Evolutionary conservation across 2,329 filamentous ascomycete genomes (phyloP).

Genomic region (Cladosporium halotolerans): DNA sequence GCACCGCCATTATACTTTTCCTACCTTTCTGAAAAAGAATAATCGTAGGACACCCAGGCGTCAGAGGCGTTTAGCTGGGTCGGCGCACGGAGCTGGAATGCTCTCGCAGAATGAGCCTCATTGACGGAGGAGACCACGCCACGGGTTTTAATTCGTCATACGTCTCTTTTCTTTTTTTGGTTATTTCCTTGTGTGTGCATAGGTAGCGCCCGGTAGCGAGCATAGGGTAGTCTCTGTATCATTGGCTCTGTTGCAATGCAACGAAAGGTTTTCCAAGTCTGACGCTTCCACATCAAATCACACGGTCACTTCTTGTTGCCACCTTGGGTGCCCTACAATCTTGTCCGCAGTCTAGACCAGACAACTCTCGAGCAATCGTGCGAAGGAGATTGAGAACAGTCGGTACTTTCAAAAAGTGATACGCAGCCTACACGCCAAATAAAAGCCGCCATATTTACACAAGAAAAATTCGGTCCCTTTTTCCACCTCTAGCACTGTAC

Average conservation of each 20-base stretch:
- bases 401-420: conserved; percentile 1
- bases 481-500: conserved; percentile 7
- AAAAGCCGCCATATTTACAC: conserved; percentile 12
- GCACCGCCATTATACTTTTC: too few relatives aligned
- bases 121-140: not conserved
- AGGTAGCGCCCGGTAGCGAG: not conserved
- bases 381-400: too few relatives aligned
- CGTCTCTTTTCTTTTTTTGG: not conserved
- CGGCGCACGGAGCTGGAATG: not conserved
- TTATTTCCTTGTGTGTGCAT: not conserved
- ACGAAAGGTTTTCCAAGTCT: too few relatives aligned
- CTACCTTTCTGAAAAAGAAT: not conserved
- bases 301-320: too few relatives aligned
- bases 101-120: not conserved
- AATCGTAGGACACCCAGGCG: not conserved
- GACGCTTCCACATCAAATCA: too few relatives aligned
- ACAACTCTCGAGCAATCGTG: too few relatives aligned
- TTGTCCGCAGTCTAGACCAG: too few relatives aligned
- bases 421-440: conserved; percentile 10
- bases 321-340: too few relatives aligned
- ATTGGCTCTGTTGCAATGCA: not conserved
- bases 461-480: conserved; percentile 7
- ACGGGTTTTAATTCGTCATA: not conserved
- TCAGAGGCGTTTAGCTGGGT: not conserved
- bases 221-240: not conserved